phyloP scores from a whole-genome alignment of 352 stramenopile genomes.

The Pythium myriotylum region DNA sequence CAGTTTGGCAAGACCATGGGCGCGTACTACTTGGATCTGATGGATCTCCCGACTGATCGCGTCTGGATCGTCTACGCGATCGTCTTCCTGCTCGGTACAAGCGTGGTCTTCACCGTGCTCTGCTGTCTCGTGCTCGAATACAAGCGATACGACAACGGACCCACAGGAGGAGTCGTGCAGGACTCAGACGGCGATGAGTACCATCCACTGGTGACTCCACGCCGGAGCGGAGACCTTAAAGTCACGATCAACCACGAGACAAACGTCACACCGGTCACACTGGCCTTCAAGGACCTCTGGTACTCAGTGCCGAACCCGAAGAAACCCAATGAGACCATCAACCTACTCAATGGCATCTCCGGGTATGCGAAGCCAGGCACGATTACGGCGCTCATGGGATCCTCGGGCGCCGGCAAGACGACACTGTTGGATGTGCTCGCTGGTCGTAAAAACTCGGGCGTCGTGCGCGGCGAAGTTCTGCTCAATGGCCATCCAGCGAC shows the following conservation, averaged over 20 bases:
- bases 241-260: background rate
- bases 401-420: slow-evolving; percentile 57
- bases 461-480: slow-evolving; percentile 64
- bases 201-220: background rate
- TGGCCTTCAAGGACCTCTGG: slow-evolving; percentile 32
- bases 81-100: background rate
- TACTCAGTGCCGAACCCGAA: slow-evolving; percentile 46
- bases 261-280: slow-evolving; percentile 22
- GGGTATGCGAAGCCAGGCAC: slow-evolving; percentile 60
- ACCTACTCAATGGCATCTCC: slow-evolving; percentile 67
- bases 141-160: slow-evolving; percentile 5
- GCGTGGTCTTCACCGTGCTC: background rate
- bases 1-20: slow-evolving; percentile 31
- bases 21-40: slow-evolving; percentile 25
- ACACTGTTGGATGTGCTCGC: slow-evolving; percentile 91
- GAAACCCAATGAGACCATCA: slow-evolving; percentile 40
- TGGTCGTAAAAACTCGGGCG: slow-evolving; percentile 75
- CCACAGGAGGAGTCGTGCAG: background rate
- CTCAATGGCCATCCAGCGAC: slow-evolving; percentile 67
- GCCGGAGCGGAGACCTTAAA: background rate
- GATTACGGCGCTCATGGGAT: slow-evolving; percentile 84
- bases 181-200: slow-evolving; percentile 3
- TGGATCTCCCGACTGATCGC: slow-evolving; percentile 24
- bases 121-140: background rate
- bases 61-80: background rate